These are phyloP conservation scores for Gynochthodes officinalis DNA, from an alignment of 257 asterid species.

Conservation along the genomic window DNA sequence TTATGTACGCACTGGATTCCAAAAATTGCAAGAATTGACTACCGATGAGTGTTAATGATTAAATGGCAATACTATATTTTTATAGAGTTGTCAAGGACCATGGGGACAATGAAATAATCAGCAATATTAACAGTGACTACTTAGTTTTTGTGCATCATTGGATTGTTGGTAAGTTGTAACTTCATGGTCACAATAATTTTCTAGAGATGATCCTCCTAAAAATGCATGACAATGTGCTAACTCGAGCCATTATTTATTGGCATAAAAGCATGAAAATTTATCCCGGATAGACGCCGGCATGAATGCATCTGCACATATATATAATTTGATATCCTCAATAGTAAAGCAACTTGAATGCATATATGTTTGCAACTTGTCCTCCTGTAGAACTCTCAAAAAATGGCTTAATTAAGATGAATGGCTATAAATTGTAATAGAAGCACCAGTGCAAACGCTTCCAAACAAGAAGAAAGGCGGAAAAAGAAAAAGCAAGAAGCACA, in stretches of 20 bases:
- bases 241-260: not conserved
- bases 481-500: conserved; percentile 29
- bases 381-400: not conserved
- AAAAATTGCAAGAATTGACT: not conserved
- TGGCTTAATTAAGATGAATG: conserved; percentile 9
- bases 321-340: not conserved
- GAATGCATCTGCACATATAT: not conserved
- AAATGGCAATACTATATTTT: not conserved
- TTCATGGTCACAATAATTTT: not conserved
- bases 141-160: not conserved
- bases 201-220: not conserved
- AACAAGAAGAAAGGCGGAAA: conserved; percentile 45
- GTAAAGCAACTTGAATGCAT: not conserved
- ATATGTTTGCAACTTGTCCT: not conserved
- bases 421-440: conserved; percentile 9
- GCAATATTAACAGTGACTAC: not conserved
- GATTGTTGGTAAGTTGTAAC: conserved; percentile 8
- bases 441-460: conserved; percentile 47
- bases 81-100: not conserved
- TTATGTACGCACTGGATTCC: not conserved
- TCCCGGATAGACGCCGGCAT: not conserved
- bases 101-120: not conserved
- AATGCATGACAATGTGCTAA: not conserved
- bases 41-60: not conserved
- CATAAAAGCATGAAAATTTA: too few species aligned